Conservation (phyloP, 805 yeast species). For the Pichia occidentalis region DNA sequence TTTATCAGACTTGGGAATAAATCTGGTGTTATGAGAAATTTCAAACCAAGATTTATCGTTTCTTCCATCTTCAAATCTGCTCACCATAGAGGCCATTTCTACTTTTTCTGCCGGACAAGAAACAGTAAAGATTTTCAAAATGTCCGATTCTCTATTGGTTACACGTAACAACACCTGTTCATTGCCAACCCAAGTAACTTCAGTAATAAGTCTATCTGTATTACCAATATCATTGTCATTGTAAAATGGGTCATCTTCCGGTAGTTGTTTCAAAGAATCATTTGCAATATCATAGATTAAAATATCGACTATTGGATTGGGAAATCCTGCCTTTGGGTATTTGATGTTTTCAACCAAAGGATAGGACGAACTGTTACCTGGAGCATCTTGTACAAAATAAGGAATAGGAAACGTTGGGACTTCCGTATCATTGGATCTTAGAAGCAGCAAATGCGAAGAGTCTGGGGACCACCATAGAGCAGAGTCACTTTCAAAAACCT, state of each 20-base stretch:
- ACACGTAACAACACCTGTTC: constrained; percentile 45
- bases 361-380: constrained; percentile 34
- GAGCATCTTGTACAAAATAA: constrained; percentile 54
- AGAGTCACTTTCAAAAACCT: constrained; percentile 61
- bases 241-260: constrained; percentile 33
- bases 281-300: constrained; percentile 36
- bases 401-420: constrained; percentile 73
- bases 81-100: constrained; percentile 29
- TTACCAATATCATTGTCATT: constrained; percentile 36
- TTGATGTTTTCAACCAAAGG: constrained; percentile 57
- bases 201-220: constrained; percentile 50
- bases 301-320: constrained; percentile 62
- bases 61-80: constrained; percentile 41
- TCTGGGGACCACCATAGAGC: constrained; percentile 87
- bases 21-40: constrained; percentile 55
- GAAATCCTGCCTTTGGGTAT: constrained; percentile 80
- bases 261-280: constrained; percentile 19
- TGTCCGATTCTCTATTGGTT: constrained; percentile 61
- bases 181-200: constrained; percentile 64
- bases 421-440: constrained; percentile 63
- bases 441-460: constrained; percentile 56
- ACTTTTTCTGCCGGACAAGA: constrained; percentile 32
- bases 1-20: constrained; percentile 46
- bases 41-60: constrained; percentile 69
- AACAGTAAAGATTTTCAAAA: constrained; percentile 49